These are phyloP conservation scores for Paragyromitra xinjiangensis DNA, from an alignment of 495 filamentous ascomycete species.

Conservation along the genomic window DNA sequence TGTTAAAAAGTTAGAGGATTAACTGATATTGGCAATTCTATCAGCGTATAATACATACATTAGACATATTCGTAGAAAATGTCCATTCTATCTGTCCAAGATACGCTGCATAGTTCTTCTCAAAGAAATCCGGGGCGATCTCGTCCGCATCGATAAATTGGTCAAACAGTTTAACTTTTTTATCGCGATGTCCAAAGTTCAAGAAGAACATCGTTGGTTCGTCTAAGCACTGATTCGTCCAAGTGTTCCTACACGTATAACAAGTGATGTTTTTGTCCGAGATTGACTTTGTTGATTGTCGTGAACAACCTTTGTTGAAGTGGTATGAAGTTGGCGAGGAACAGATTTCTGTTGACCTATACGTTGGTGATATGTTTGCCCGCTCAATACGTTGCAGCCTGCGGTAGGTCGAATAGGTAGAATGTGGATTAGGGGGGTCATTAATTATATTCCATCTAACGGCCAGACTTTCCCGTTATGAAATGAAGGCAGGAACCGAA, in stretches of 20 bases:
- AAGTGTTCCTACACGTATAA: neutral
- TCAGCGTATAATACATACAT: conserved; percentile 26
- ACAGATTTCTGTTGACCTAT: neutral
- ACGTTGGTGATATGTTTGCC: neutral
- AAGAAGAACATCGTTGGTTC: conserved; percentile 29
- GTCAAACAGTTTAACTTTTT: conserved; percentile 12
- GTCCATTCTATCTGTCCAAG: conserved; percentile 29
- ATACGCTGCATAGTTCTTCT: conserved; percentile 31
- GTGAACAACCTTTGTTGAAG: neutral
- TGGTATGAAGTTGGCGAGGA: neutral
- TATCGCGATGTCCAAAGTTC: conserved; percentile 2
- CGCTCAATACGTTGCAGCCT: neutral
- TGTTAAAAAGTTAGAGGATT: conserved; percentile 1
- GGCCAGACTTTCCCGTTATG: neutral
- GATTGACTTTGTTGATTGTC: neutral
- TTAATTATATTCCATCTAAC: conserved; percentile 40
- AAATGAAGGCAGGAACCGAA: neutral
- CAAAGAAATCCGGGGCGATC: conserved; percentile 29
- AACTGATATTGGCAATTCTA: neutral
- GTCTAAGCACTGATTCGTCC: neutral
- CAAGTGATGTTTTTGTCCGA: neutral
- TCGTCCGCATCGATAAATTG: conserved; percentile 35
- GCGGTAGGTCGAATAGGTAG: neutral
- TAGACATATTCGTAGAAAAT: conserved; percentile 35
- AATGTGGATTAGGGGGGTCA: conserved; percentile 33